phyloP scores from a whole-genome alignment of 176 grass and related monocot species.

The Cenchrus americanus region DNA sequence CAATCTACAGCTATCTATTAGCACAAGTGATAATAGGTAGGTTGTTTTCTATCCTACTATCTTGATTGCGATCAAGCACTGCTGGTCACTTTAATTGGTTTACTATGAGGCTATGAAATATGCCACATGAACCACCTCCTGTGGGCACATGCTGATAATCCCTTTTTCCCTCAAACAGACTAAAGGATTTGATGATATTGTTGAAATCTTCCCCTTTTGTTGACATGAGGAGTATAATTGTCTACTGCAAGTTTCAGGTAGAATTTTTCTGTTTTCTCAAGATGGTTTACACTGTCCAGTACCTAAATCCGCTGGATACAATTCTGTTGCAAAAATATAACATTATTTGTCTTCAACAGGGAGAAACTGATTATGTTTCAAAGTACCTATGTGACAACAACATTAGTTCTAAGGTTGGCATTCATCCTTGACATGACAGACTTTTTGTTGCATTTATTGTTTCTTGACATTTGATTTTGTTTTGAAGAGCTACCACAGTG shows the following conservation, averaged over 20 bases:
- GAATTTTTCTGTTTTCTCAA: slow-evolving; percentile 45
- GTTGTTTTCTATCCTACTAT: neutral
- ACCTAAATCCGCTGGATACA: slow-evolving; percentile 2
- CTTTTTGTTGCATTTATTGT: slow-evolving; percentile 13
- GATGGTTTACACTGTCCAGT: slow-evolving; percentile 23
- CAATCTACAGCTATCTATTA: slow-evolving; percentile 75
- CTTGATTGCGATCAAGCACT: neutral
- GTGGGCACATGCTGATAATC: slow-evolving; percentile 2
- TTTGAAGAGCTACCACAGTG: slow-evolving; percentile 83
- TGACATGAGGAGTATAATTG: slow-evolving; percentile 87
- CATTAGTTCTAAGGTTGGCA: slow-evolving; percentile 69
- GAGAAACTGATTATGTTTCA: slow-evolving; percentile 80
- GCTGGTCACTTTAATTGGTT: neutral
- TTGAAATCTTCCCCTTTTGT: slow-evolving; percentile 78
- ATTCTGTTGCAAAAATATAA: slow-evolving; percentile 30
- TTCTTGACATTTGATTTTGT: slow-evolving; percentile 34
- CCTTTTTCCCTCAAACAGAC: slow-evolving; percentile 42
- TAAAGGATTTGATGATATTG: slow-evolving; percentile 84
- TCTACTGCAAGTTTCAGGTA: slow-evolving; percentile 99
- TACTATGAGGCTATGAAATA: slow-evolving; percentile 24
- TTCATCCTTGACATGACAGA: slow-evolving; percentile 37
- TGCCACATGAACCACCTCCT: slow-evolving; percentile 1
- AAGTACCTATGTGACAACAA: slow-evolving; percentile 91
- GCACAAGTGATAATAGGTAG: slow-evolving; percentile 76
- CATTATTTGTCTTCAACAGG: slow-evolving; percentile 55